Conservation (phyloP, 768 basidiomycete species). For the Mycena venus region DNA sequence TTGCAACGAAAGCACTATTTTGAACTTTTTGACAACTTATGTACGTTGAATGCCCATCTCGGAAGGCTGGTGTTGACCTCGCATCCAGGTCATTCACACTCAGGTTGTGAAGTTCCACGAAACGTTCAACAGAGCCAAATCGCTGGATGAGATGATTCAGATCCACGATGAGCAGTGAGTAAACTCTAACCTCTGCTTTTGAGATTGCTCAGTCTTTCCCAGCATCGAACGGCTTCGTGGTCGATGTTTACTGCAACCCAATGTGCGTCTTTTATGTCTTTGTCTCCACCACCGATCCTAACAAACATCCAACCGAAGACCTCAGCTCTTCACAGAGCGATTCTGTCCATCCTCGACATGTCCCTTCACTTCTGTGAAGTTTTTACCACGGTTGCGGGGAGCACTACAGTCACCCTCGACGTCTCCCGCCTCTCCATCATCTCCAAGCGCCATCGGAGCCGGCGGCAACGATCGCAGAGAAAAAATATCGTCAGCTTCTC, state of each 20-base stretch:
- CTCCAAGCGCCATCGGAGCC: constrained; percentile 73
- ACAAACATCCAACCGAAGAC: constrained; percentile 58
- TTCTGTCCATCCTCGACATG: constrained; percentile 81
- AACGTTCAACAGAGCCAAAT: constrained; percentile 63
- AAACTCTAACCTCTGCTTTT: neutral
- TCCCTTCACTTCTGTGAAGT: constrained; percentile 76
- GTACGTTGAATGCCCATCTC: constrained; percentile 52
- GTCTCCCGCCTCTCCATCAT: constrained; percentile 64
- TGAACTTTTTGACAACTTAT: constrained; percentile 82
- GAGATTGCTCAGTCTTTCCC: constrained; percentile 6
- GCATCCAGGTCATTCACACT: constrained; percentile 73
- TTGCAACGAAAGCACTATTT: constrained; percentile 60
- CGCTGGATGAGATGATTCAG: constrained; percentile 83
- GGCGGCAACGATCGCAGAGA: constrained; percentile 66
- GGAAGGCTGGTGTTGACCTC: neutral
- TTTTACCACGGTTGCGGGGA: constrained; percentile 72
- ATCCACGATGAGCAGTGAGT: constrained; percentile 80
- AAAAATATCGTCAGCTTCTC: constrained; percentile 76
- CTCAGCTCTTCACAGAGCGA: constrained; percentile 71
- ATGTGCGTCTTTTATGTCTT: constrained; percentile 58
- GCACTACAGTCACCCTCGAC: constrained; percentile 72
- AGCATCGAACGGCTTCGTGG: constrained; percentile 74
- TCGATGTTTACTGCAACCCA: constrained; percentile 73
- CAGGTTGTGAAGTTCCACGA: constrained; percentile 73
- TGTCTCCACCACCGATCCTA: neutral